Evolutionary conservation across 805 yeast species (phyloP).

Genomic region (Tetrapisispora phaffii): DNA sequence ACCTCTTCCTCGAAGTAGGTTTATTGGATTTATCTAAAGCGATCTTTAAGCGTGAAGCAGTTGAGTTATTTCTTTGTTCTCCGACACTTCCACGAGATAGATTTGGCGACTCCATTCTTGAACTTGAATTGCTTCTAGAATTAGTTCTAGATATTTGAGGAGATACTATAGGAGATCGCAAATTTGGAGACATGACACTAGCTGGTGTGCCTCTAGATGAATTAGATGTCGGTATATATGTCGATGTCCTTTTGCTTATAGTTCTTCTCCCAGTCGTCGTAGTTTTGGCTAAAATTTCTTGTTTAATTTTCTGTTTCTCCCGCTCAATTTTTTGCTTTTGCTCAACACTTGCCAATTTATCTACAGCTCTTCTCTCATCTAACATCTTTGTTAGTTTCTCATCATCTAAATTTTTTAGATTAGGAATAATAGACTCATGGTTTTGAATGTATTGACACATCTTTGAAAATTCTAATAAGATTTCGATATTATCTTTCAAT

Average conservation of each 20-base stretch:
- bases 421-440: constrained; percentile 7
- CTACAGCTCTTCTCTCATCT: constrained; percentile 23
- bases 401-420: constrained; percentile 8
- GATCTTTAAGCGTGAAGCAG: neutral
- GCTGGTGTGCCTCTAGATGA: constrained; percentile 10
- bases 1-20: constrained; percentile 20
- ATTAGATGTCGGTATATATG: neutral
- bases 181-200: constrained; percentile 2
- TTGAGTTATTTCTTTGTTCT: neutral
- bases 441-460: constrained; percentile 20
- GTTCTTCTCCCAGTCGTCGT: neutral
- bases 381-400: constrained; percentile 16
- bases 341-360: constrained; percentile 10
- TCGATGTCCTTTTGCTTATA: neutral
- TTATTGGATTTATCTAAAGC: constrained; percentile 1
- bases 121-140: neutral
- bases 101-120: constrained; percentile 9
- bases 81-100: constrained; percentile 14
- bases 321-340: constrained; percentile 6
- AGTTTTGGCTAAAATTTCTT: neutral
- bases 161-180: neutral
- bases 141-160: constrained; percentile 1
- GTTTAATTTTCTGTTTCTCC: neutral
- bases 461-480: constrained; percentile 11
- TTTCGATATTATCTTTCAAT: constrained; percentile 9